Percentiles rank a stretch among this genome's conserved stretches.
These are phyloP conservation scores for Wickerhamiella pararugosa DNA, from an alignment of 1,139 yeast genomes.

Conservation along the genomic window DNA sequence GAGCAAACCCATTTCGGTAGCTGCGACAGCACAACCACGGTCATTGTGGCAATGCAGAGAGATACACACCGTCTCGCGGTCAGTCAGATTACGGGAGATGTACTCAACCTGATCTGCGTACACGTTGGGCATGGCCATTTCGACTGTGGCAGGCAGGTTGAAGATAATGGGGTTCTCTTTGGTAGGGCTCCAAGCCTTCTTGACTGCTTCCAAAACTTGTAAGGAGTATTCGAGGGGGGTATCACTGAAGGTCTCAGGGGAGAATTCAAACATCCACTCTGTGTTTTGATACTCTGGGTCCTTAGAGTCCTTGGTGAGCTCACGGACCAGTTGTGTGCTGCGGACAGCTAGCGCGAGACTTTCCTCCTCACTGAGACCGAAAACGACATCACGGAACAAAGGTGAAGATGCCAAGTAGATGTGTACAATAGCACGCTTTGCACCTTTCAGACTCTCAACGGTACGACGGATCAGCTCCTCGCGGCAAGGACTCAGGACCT, in stretches of 20 bases:
- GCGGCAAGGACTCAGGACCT: conserved; percentile 83
- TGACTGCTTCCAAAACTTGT: conserved; percentile 88
- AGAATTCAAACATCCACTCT: conserved; percentile 79
- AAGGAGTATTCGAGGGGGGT: conserved; percentile 74
- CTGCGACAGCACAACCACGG: conserved; percentile 97
- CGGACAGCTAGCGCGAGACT: conserved; percentile 68
- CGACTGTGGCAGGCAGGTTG: conserved; percentile 98
- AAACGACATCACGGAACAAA: conserved; percentile 79
- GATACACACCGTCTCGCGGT: conserved; percentile 74
- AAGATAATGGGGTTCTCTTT: conserved; percentile 76
- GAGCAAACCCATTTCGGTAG: conserved; percentile 81
- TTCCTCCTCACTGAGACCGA: conserved; percentile 70
- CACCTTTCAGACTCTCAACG: conserved; percentile 77
- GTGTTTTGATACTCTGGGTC: conserved; percentile 35
- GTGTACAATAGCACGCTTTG: conserved; percentile 80
- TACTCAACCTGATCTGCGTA: conserved; percentile 96
- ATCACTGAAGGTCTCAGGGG: conserved; percentile 91
- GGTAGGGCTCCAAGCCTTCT: conserved; percentile 81
- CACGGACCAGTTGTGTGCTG: conserved; percentile 65
- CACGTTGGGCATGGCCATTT: conserved; percentile 83
- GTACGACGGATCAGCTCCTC: conserved; percentile 82
- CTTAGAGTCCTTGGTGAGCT: conserved; percentile 57
- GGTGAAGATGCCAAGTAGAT: conserved; percentile 87
- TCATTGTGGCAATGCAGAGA: conserved; percentile 95
- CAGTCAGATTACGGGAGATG: conserved; percentile 59